Conservation (phyloP, 1,284 basidiomycete genomes). For the Stygiomarasmius scandens region DNA sequence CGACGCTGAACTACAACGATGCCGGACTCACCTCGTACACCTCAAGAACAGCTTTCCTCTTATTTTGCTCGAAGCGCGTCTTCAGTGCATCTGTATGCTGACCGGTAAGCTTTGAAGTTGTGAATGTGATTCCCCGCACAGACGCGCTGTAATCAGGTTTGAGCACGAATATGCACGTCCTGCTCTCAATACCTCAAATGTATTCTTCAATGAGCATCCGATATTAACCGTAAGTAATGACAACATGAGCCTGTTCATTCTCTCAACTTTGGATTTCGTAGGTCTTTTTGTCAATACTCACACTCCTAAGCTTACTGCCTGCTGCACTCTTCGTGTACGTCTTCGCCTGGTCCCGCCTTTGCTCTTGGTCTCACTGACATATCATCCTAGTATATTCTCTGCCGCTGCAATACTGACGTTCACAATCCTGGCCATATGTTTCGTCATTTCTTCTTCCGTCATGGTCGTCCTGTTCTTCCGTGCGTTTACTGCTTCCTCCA, state of each 20-base stretch:
- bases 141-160: too few relatives aligned
- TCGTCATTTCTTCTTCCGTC: slow-evolving; percentile 7
- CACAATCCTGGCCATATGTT: slow-evolving; percentile 11
- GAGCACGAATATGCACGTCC: slow-evolving; percentile 36
- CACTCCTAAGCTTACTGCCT: slow-evolving; percentile 32
- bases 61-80: slow-evolving; percentile 36
- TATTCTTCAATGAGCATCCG: slow-evolving; percentile 33
- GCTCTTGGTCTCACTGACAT: neutral
- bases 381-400: slow-evolving; percentile 24
- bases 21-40: neutral
- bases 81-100: slow-evolving; percentile 32
- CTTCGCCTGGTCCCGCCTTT: neutral
- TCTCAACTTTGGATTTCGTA: slow-evolving; percentile 13
- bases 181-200: slow-evolving; percentile 26
- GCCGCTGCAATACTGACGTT: slow-evolving; percentile 28
- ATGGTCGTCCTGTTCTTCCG: slow-evolving; percentile 29
- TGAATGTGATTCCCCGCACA: too few relatives aligned
- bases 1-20: neutral
- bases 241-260: neutral
- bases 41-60: slow-evolving; percentile 26
- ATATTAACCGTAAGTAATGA: slow-evolving; percentile 30
- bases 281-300: slow-evolving; percentile 35
- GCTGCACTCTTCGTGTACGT: slow-evolving; percentile 33
- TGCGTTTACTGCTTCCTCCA: neutral
- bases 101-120: slow-evolving; percentile 28